Evolutionary conservation across 2,329 filamentous ascomycete genomes (phyloP), one percentile per base, ranked within the genome.

Genomic region (Escovopsis weberi): DNA sequence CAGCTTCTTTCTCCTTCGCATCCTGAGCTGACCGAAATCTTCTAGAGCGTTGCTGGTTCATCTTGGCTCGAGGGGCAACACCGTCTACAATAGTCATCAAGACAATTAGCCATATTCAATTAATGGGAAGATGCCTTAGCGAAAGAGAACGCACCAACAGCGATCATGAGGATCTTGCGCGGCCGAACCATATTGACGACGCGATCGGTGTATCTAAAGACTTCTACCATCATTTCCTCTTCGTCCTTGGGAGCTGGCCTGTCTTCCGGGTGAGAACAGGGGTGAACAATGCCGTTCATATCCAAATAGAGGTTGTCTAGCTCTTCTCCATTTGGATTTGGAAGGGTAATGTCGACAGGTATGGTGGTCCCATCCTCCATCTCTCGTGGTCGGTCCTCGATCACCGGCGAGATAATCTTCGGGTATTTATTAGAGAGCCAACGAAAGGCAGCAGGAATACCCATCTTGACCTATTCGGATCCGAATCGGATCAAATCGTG

Each of bases 231-330:
- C 91, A 98, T 98, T 66, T 96, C 91, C 60, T 94, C 86, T 67
- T 98, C 91, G 47, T 91, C 89, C 56, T 82, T 83, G 10, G 91
- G 91, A 4, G 91, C 78, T 2, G 91, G 87, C 48, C 79, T 78
- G 56, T 96, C 89, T 61, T 98, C 91, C 1, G 91, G 91, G 65
- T 98, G 91, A 38, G 89, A 94, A 66, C 91, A 98, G 30, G 93
- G 93, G 68, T 98, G 91, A 33, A 98, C 91, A 51, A 98, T 98
- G 59, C 91, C 93, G 63, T 98, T 98, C 89, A 98, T 96, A 57
- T 98, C 91, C 49, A 98, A 76, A 58, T 98, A 98, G 6, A 98
- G 70, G 56, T 98, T 98, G 66, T 98, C 89, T 56, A 94, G 85
- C 62, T 98, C 91, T 65, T 96, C 89, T 59, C 87, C 87, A 64